Percentiles rank a stretch among this genome's conserved stretches.
phyloP scores from a whole-genome alignment of 768 basidiomycete genomes.

The Rhodotorula kratochvilovae region DNA sequence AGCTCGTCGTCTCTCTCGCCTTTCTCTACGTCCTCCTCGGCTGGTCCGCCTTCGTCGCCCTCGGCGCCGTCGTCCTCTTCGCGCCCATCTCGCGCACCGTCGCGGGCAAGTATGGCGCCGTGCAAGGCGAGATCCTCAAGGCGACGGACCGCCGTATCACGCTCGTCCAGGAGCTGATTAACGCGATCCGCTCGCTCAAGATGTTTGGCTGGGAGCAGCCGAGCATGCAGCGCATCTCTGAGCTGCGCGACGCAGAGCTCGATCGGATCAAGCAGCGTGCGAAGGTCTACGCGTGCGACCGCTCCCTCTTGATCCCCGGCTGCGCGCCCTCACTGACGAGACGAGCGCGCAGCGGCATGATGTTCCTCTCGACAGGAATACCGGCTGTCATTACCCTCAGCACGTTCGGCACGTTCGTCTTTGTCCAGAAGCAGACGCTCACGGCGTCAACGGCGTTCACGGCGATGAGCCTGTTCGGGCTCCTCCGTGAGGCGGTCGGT shows the following conservation, averaged over 20 bases:
- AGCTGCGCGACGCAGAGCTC: constrained; percentile 45
- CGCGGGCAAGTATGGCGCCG: constrained; percentile 39
- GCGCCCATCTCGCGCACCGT: constrained; percentile 39
- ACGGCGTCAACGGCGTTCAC: constrained; percentile 50
- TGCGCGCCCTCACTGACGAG: neutral
- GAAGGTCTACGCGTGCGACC: constrained; percentile 24
- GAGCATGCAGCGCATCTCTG: constrained; percentile 33
- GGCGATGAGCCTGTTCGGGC: constrained; percentile 49
- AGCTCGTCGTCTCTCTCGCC: constrained; percentile 27
- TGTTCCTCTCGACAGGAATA: constrained; percentile 41
- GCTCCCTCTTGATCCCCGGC: accelerated
- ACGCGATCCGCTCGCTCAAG: constrained; percentile 47
- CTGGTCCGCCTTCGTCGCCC: constrained; percentile 40
- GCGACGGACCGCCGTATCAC: constrained; percentile 46
- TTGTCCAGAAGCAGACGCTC: constrained; percentile 32
- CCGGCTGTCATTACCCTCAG: constrained; percentile 19
- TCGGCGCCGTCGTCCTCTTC: constrained; percentile 38
- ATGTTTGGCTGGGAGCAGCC: constrained; percentile 36
- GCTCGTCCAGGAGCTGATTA: constrained; percentile 46
- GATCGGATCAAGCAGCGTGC: constrained; percentile 43
- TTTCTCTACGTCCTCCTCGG: constrained; percentile 39
- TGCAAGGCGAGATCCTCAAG: constrained; percentile 46
- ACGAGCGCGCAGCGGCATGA: constrained; percentile 24
- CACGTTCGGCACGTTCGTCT: constrained; percentile 42
- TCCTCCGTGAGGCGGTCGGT: constrained; percentile 38